Evolutionary conservation across 345 rosid species (phyloP).

Genomic region (Ricinus communis): DNA sequence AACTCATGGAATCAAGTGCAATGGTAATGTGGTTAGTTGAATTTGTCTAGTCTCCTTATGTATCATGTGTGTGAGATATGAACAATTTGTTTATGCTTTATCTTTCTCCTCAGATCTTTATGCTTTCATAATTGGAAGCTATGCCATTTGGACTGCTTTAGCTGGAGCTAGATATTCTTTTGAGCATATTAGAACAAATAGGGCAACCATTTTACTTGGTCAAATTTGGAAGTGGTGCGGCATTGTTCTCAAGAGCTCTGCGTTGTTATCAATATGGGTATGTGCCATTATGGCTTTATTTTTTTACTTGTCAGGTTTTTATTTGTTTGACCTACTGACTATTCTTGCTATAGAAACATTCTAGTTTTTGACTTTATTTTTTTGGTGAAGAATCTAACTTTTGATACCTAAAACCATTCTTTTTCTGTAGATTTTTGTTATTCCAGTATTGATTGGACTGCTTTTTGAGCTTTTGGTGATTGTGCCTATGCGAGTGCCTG

Average conservation of each 20-base stretch:
- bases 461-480: conserved; percentile 96
- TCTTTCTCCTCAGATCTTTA: conserved; percentile 59
- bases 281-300: conserved; percentile 13
- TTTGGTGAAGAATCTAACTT: too few species aligned
- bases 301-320: conserved; percentile 6
- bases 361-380: too few species aligned
- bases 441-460: conserved; percentile 91
- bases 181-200: conserved; percentile 73
- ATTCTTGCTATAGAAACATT: neutral
- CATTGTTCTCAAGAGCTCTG: conserved; percentile 80
- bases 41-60: neutral
- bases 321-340: neutral
- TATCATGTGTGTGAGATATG: conserved; percentile 2
- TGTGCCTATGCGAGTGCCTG: conserved; percentile 99
- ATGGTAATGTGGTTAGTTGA: conserved; percentile 51
- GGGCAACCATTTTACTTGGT: conserved; percentile 61
- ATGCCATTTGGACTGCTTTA: conserved; percentile 83
- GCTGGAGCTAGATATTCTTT: conserved; percentile 88
- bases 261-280: conserved; percentile 92
- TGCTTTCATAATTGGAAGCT: conserved; percentile 93
- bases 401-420: neutral
- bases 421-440: conserved; percentile 68
- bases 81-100: conserved; percentile 13
- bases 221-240: conserved; percentile 90
- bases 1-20: conserved; percentile 98